Conservation (phyloP, 352 stramenopile genomes). For the Phytophthora pseudosyringae region DNA sequence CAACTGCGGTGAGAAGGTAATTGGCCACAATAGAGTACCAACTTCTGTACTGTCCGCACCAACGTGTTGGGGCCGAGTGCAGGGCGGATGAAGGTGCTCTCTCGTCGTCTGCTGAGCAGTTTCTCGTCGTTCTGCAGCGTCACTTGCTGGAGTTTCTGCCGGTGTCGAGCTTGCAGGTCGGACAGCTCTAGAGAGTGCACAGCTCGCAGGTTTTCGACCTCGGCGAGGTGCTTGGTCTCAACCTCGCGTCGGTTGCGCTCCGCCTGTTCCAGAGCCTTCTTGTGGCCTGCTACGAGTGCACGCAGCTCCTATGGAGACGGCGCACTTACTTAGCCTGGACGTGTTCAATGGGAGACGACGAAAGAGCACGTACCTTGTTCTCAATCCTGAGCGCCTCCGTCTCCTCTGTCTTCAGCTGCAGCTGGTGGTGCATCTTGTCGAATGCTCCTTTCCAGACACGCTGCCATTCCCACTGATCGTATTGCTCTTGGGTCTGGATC, state of each 20-base stretch:
- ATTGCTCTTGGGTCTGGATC: constrained; percentile 62
- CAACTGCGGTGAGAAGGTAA: neutral
- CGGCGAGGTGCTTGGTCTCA: constrained; percentile 43
- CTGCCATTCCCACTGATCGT: constrained; percentile 78
- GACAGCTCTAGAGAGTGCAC: constrained; percentile 61
- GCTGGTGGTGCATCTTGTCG: constrained; percentile 56
- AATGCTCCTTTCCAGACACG: constrained; percentile 77
- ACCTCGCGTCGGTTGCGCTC: constrained; percentile 39
- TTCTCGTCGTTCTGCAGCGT: constrained; percentile 54
- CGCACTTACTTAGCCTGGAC: neutral
- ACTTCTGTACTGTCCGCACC: neutral
- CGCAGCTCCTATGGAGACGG: constrained; percentile 46
- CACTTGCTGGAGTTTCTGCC: constrained; percentile 57
- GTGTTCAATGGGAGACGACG: neutral
- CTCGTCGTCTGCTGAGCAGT: constrained; percentile 43
- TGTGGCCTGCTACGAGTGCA: constrained; percentile 41
- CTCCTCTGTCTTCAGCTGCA: constrained; percentile 42
- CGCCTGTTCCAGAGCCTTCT: constrained; percentile 50
- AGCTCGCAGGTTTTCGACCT: constrained; percentile 52
- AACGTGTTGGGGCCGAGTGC: constrained; percentile 1
- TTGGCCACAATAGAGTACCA: no score
- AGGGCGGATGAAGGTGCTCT: constrained; percentile 12
- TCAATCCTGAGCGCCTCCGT: constrained; percentile 41
- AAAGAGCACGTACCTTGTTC: constrained; percentile 45
- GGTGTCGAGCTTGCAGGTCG: constrained; percentile 51